Conservation (phyloP, 176 grass and related monocot genomes). For the Eleusine indica region DNA sequence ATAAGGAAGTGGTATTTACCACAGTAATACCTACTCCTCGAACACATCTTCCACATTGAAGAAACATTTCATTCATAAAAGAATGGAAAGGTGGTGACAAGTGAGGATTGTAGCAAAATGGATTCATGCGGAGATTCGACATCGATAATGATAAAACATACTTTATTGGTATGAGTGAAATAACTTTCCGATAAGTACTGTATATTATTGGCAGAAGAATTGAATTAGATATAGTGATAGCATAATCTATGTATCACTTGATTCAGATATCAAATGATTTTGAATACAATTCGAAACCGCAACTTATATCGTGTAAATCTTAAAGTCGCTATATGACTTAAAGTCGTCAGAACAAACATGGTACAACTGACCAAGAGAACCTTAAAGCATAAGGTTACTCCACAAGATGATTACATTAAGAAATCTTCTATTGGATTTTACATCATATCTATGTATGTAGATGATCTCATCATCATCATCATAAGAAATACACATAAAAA, state of each 20-base stretch:
- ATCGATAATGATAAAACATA: background rate
- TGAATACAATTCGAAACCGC: no score
- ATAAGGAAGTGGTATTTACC: no score
- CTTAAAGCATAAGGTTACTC: background rate
- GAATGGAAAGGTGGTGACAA: no score
- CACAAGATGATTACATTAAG: background rate
- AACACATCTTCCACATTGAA: no score
- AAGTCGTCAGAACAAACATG: background rate
- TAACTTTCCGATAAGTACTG: background rate
- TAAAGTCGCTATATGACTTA: background rate
- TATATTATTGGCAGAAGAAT: no score
- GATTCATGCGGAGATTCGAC: background rate
- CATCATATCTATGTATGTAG: background rate
- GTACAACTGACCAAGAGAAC: background rate
- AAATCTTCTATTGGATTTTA: background rate
- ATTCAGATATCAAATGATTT: no score
- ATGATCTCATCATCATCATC: no score
- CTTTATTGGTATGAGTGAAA: background rate
- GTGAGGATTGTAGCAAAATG: no score
- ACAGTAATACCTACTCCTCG: no score
- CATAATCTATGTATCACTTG: no score
- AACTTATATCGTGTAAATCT: background rate
- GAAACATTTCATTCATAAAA: no score
- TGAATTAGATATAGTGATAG: no score
- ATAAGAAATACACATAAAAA: background rate